A percentile compares a stretch with the other conserved stretches of the same genome.
Conservation (phyloP, 2,329 filamentous ascomycete species). For the Fusarium goolgardi region DNA sequence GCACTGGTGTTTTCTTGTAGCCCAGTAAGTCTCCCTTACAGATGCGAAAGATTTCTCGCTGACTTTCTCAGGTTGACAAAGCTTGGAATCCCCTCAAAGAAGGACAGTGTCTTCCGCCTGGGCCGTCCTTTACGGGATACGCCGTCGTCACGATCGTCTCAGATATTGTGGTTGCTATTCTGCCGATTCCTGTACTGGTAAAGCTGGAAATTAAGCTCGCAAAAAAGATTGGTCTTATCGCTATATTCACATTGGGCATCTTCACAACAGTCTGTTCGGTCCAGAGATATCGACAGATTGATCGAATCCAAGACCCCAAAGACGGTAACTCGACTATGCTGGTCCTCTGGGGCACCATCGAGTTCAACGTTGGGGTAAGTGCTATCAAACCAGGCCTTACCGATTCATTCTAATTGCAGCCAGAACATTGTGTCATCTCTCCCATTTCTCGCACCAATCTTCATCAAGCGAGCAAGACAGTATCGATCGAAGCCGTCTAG, state of each 20-base stretch:
- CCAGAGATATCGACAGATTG: conserved; percentile 63
- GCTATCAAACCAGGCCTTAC: rapidly evolving
- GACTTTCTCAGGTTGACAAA: neutral
- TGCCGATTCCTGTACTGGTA: conserved; percentile 63
- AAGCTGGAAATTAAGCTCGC: conserved; percentile 59
- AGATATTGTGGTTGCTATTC: conserved; percentile 61
- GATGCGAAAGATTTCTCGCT: neutral
- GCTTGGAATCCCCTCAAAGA: conserved; percentile 13
- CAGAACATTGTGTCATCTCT: conserved; percentile 61
- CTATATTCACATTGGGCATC: conserved; percentile 63
- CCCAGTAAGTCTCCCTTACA: conserved; percentile 53
- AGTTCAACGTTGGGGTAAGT: conserved; percentile 67
- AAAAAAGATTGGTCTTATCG: conserved; percentile 64
- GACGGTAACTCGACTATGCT: conserved; percentile 68
- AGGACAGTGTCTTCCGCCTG: conserved; percentile 60
- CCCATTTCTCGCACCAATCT: conserved; percentile 59
- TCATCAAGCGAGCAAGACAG: conserved; percentile 56
- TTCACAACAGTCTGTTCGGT: conserved; percentile 68
- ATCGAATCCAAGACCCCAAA: conserved; percentile 58
- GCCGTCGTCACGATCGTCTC: conserved; percentile 64
- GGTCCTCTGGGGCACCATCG: conserved; percentile 67
- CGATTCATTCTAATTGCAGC: neutral
- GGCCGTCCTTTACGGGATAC: conserved; percentile 63
- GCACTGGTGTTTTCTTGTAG: conserved; percentile 63
- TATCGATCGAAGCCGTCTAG: conserved; percentile 55